phyloP scores from a whole-genome alignment of 192 early-diverging fungal species.

The Gorgonomyces haynaldii region DNA sequence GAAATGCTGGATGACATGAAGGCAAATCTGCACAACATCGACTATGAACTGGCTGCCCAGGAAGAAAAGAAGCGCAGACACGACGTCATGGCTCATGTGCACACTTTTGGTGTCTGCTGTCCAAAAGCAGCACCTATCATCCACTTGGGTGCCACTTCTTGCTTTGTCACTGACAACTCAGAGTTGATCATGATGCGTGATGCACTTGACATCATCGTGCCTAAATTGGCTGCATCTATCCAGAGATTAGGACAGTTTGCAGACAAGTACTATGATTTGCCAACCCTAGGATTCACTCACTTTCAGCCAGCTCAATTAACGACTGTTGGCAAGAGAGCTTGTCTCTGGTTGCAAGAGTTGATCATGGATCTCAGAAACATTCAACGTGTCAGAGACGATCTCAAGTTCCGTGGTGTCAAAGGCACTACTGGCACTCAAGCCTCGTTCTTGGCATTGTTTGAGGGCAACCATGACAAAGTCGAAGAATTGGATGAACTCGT shows the following conservation, averaged over 20 bases:
- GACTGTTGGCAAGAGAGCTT: slow-evolving; percentile 95
- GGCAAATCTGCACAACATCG: slow-evolving; percentile 74
- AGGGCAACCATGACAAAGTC: slow-evolving; percentile 88
- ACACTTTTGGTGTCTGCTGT: slow-evolving; percentile 73
- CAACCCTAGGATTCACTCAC: slow-evolving; percentile 96
- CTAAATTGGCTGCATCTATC: slow-evolving; percentile 77
- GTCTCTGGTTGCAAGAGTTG: slow-evolving; percentile 93
- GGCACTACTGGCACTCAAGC: slow-evolving; percentile 98
- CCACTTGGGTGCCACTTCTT: slow-evolving; percentile 95
- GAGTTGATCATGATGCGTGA: slow-evolving; percentile 95
- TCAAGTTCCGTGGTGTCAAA: slow-evolving; percentile 92
- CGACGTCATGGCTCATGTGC: slow-evolving; percentile 99
- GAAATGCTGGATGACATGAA: slow-evolving; percentile 83
- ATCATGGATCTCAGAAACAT: slow-evolving; percentile 94
- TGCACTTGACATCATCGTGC: slow-evolving; percentile 80
- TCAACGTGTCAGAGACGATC: slow-evolving; percentile 71
- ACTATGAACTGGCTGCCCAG: slow-evolving; percentile 73
- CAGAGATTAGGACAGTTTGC: slow-evolving; percentile 72
- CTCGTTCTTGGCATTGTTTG: slow-evolving; percentile 90
- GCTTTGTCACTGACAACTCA: slow-evolving; percentile 99
- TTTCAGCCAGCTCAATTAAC: slow-evolving; percentile 98
- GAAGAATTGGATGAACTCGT: slow-evolving; percentile 85
- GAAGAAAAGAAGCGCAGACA: slow-evolving; percentile 92
- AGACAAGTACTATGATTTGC: slow-evolving; percentile 63
- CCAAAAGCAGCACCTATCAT: slow-evolving; percentile 83